Conservation (phyloP, 768 basidiomycete genomes). For the Infundibulicybe gibba region DNA sequence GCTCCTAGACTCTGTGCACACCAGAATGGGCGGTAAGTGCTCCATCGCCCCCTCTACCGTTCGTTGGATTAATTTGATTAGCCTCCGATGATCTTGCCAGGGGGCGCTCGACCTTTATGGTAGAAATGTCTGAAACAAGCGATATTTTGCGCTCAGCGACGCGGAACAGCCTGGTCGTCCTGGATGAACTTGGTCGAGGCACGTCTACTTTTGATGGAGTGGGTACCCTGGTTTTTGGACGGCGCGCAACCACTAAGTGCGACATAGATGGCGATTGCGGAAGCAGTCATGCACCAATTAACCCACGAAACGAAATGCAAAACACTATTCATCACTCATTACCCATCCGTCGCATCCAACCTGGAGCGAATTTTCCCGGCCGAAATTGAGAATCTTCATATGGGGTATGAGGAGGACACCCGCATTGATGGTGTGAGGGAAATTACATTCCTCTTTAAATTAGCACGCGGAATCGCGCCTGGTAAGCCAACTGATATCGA, state of each 20-base stretch:
- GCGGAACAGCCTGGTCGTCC: slow-evolving; percentile 74
- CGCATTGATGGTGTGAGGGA: slow-evolving; percentile 71
- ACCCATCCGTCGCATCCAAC: slow-evolving; percentile 77
- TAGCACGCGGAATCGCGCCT: slow-evolving; percentile 68
- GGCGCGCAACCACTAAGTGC: neutral
- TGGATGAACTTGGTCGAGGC: slow-evolving; percentile 88
- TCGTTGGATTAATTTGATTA: slow-evolving; percentile 15
- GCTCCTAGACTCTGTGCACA: slow-evolving; percentile 81
- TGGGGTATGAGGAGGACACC: slow-evolving; percentile 73
- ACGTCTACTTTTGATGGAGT: slow-evolving; percentile 92
- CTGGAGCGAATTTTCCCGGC: slow-evolving; percentile 56
- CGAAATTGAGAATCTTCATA: slow-evolving; percentile 76
- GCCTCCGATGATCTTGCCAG: slow-evolving; percentile 86
- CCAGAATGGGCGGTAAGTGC: slow-evolving; percentile 81
- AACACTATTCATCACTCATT: slow-evolving; percentile 94
- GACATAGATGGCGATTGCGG: slow-evolving; percentile 79
- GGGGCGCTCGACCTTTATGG: slow-evolving; percentile 95
- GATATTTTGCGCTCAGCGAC: slow-evolving; percentile 83
- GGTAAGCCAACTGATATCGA: slow-evolving; percentile 24
- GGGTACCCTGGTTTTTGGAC: slow-evolving; percentile 8
- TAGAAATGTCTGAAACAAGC: slow-evolving; percentile 91
- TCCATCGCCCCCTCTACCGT: neutral
- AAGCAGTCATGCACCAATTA: slow-evolving; percentile 74
- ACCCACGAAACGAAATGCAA: slow-evolving; percentile 56
- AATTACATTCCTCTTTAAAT: slow-evolving; percentile 83